Evolutionary conservation across 805 yeast species (phyloP), one percentile per base, ranked within the genome.

Genomic region (Metschnikowia continentalis): DNA sequence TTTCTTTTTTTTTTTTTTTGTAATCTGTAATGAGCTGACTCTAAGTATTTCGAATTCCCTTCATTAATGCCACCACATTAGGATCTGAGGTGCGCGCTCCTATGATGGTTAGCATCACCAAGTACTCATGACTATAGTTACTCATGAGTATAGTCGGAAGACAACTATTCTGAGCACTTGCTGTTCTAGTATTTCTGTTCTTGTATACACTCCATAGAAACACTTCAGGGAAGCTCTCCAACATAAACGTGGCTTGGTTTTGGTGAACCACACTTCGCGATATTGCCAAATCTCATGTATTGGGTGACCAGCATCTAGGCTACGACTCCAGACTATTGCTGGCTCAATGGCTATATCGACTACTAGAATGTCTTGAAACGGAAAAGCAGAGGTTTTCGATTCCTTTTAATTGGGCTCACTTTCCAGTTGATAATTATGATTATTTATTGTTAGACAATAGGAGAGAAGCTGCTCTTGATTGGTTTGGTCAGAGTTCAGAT

Each of bases 231-330:
- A 15, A 11, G 1, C 3, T 46, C 11, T 32, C 54, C 35, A 47
- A 50, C 26, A 19, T 35, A n/a, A 47, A 48, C 19, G 54, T 45
- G 3, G 32, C 42, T 36, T 20, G 5, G 8, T 53, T 45, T n/a
- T 45, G 40, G 54, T 17, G 19, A 19, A 15, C 32, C 19, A 23
- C n/a, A 63, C 68, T 2, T 57, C 65, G 1, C 55, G 53, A 26
- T 14, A 7, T 23, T 14, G 19, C 30, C 42, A 19, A 35, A 15
- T 42, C 50, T 6, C 17, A 23, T 23, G 48, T 33, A n/a, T 11
- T n/a, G 11, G 14, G 32, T 20, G 10, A 22, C 14, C 38, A 35
- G 17, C 6, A 15, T 17, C n/a, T 32, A 3, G 37, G 26, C 13
- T 39, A 42, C 15, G 54, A 46, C 33, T 23, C 47, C 17, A 39